Conservation (phyloP, 768 basidiomycete species). For the Termitomyces sp. region DNA sequence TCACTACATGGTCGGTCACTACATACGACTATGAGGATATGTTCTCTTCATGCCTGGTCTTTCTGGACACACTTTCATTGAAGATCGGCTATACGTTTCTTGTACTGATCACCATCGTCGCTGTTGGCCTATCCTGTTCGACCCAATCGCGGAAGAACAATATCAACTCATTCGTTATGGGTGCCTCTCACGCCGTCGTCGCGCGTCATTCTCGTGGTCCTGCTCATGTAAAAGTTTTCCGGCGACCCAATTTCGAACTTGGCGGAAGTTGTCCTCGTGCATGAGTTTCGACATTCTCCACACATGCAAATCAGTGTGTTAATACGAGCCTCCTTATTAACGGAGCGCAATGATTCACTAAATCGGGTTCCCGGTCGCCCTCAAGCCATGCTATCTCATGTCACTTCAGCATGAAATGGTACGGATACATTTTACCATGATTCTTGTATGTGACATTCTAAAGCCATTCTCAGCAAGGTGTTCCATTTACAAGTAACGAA, state of each 20-base stretch:
- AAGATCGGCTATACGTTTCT: slow-evolving; percentile 38
- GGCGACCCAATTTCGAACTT: no score
- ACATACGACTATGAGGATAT: slow-evolving; percentile 19
- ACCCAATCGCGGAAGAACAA: slow-evolving; percentile 56
- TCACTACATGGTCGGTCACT: neutral
- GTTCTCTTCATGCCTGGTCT: slow-evolving; percentile 37
- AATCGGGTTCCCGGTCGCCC: no score
- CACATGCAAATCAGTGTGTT: no score
- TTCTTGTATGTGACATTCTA: no score
- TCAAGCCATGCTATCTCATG: no score
- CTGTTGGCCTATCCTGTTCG: slow-evolving; percentile 60
- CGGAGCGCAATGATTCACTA: no score
- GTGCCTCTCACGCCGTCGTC: slow-evolving; percentile 52
- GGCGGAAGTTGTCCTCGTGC: no score
- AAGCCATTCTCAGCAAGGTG: neutral
- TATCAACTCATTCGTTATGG: slow-evolving; percentile 66
- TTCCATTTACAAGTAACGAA: neutral
- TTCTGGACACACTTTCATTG: slow-evolving; percentile 18
- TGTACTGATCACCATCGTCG: slow-evolving; percentile 46
- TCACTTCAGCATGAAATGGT: no score
- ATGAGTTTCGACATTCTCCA: no score
- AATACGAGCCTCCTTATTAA: no score
- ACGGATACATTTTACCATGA: no score
- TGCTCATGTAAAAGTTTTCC: neutral
- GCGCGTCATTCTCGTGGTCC: slow-evolving; percentile 35